Base-by-base conservation (phyloP, 2,329 filamentous ascomycete genomes). In the Westerdykella sp. region DNA sequence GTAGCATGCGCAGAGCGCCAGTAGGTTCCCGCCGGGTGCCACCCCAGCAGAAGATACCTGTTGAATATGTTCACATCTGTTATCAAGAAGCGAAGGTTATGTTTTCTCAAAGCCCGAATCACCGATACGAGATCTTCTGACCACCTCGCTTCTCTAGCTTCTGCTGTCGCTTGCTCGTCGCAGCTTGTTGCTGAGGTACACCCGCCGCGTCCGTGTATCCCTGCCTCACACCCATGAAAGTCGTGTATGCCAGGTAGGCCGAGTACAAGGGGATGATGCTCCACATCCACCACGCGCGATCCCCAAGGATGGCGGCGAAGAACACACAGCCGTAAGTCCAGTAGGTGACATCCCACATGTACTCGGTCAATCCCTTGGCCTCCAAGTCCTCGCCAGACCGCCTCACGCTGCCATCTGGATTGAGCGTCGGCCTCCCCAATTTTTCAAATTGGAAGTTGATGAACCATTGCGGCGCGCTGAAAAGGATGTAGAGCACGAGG, bases 331-430 rank as follows among this genome's bases (percentile, higher is more conserved):
- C 82, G 83, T 90, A 96, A 0, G 89, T 96, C 72, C 95, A 88
- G 79, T 95, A 97, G 41, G 95, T 74, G 39, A 95, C 80, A 70
- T 98, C 93, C 78, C 95, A 98, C 85, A 97, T 87, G 74, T 94
- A 97, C 70, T 96, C 93, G 10, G 91, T 97, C 73, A 98, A 71
- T 4, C 93, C 93, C 28, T 84, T 78, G 9, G 88, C 87, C 41
- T 85, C 81, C 40, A 98, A 79, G 66, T 98, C 93, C 65, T 97
- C 90, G 35, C 93, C 91, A 1, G 87, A 74, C 25, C 77, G 80
- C 63, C 80, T 82, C 48, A 97, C 74, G n/a, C 83, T 75, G 45
- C 67, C 67, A 41, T 58, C 53, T 16, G 81, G 65, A 52, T 81
- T 79, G 63, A 83, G 86, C 47, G 74, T 82, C 18, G 93, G 93